A percentile compares a stretch with the other conserved stretches of the same genome.
These are phyloP conservation scores for Dalechampia spathulata DNA, from an alignment of 441 rosid species.

Conservation along the genomic window DNA sequence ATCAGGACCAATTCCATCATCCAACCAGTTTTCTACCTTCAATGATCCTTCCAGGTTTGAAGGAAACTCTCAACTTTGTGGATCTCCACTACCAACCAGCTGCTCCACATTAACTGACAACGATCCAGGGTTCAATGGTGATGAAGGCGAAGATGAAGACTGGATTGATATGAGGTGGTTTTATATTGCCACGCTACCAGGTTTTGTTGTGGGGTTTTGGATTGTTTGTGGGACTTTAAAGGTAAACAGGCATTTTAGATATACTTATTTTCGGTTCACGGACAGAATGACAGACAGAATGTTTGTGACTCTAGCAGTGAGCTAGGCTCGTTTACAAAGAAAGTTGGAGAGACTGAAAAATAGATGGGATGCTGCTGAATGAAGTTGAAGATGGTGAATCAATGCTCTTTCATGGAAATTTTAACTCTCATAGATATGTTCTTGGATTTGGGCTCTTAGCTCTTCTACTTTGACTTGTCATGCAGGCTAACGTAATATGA, in stretches of 20 bases:
- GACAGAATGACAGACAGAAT: conserved; percentile 1
- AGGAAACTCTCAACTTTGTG: conserved; percentile 9
- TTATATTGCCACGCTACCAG: background rate
- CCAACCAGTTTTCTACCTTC: conserved; percentile 10
- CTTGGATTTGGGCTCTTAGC: too few species aligned
- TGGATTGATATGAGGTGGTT: conserved; percentile 13
- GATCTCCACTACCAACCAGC: conserved; percentile 1
- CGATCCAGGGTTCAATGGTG: background rate
- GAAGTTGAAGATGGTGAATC: too few species aligned
- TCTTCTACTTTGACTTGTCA: too few species aligned
- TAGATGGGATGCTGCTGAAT: too few species aligned
- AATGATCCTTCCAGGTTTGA: conserved; percentile 4
- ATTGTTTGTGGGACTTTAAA: conserved; percentile 5
- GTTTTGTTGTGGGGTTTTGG: conserved; percentile 4
- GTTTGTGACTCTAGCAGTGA: too few species aligned
- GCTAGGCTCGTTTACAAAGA: too few species aligned
- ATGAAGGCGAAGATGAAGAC: background rate
- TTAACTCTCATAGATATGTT: too few species aligned
- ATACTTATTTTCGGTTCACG: conserved; percentile 3
- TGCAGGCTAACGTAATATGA: too few species aligned
- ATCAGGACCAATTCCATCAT: conserved; percentile 8
- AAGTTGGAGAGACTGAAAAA: too few species aligned
- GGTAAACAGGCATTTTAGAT: background rate
- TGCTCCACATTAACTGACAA: conserved; percentile 3
- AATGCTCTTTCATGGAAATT: too few species aligned